A percentile compares a stretch with the other conserved stretches of the same genome.
phyloP scores from a whole-genome alignment of 148 eudicot species.

The Nepenthes gracilis region DNA sequence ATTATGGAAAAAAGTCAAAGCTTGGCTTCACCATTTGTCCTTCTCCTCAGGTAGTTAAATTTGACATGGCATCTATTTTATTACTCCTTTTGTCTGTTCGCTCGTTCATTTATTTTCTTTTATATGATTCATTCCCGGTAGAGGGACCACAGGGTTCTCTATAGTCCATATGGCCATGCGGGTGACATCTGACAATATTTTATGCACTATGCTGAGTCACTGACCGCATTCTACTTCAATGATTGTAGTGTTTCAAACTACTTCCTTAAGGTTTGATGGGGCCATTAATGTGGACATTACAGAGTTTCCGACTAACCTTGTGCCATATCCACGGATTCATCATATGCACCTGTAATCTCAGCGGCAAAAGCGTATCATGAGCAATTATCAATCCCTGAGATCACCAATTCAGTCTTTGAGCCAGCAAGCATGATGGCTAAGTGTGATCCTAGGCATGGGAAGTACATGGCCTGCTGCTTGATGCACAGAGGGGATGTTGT shows the following conservation, averaged over 20 bases:
- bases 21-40: conserved; percentile 55
- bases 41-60: conserved; percentile 52
- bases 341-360: conserved; percentile 31
- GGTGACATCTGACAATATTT: no score
- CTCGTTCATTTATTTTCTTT: no score
- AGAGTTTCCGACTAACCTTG: conserved; percentile 32
- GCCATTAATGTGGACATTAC: conserved; percentile 28
- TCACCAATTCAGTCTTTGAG: conserved; percentile 26
- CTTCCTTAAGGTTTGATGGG: conserved; percentile 38
- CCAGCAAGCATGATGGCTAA: conserved; percentile 40
- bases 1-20: conserved; percentile 54
- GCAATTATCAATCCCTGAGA: conserved; percentile 27
- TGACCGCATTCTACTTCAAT: no score
- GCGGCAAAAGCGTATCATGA: conserved; percentile 25
- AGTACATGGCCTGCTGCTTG: conserved; percentile 39
- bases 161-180: no score
- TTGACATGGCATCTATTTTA: background rate
- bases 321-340: conserved; percentile 27
- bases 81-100: no score
- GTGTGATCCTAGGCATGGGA: conserved; percentile 39
- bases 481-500: conserved; percentile 44
- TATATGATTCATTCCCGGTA: no score
- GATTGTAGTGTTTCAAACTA: conserved; percentile 10
- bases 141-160: no score
- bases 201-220: no score